phyloP scores from a whole-genome alignment of 345 rosid species.

The Atalantia buxifolia region DNA sequence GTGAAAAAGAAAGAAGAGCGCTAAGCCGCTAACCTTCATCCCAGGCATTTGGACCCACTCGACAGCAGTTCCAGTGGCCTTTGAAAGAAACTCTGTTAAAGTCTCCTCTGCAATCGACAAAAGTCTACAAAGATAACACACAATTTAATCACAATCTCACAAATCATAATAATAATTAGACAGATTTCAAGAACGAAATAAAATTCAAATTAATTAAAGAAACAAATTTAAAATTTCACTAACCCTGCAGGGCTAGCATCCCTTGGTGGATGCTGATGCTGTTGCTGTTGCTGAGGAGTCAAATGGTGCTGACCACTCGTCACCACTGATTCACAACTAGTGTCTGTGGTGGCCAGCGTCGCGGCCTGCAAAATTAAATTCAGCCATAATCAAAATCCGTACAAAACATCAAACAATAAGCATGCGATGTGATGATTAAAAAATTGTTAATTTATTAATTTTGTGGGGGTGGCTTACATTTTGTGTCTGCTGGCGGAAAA shows the following conservation, averaged over 20 bases:
- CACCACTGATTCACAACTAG: constrained; percentile 76
- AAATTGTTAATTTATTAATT: too few species aligned
- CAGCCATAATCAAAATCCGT: constrained; percentile 1
- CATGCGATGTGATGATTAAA: too few species aligned
- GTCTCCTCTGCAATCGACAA: constrained; percentile 99
- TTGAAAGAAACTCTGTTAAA: constrained; percentile 98
- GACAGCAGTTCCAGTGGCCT: constrained; percentile 99
- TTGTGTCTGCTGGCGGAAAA: constrained; percentile 68
- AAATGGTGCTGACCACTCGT: constrained; percentile 75
- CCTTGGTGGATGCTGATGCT: constrained; percentile 52
- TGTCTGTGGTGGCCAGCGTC: constrained; percentile 58
- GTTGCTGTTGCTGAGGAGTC: constrained; percentile 45
- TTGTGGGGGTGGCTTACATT: constrained; percentile 24
- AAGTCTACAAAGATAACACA: constrained; percentile 46
- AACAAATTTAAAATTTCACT: constrained; percentile 20
- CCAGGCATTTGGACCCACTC: constrained; percentile 99
- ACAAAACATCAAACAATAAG: neutral
- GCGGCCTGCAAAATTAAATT: constrained; percentile 32
- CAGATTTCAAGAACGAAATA: neutral
- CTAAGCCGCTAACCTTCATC: constrained; percentile 75
- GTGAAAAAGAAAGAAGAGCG: constrained; percentile 6
- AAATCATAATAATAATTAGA: neutral
- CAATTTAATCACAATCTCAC: constrained; percentile 7
- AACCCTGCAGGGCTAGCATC: constrained; percentile 93
- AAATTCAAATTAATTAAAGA: too few species aligned